A percentile compares a stretch with the other conserved stretches of the same genome.
phyloP scores from a whole-genome alignment of 495 filamentous ascomycete genomes.

The Neurospora discreta region DNA sequence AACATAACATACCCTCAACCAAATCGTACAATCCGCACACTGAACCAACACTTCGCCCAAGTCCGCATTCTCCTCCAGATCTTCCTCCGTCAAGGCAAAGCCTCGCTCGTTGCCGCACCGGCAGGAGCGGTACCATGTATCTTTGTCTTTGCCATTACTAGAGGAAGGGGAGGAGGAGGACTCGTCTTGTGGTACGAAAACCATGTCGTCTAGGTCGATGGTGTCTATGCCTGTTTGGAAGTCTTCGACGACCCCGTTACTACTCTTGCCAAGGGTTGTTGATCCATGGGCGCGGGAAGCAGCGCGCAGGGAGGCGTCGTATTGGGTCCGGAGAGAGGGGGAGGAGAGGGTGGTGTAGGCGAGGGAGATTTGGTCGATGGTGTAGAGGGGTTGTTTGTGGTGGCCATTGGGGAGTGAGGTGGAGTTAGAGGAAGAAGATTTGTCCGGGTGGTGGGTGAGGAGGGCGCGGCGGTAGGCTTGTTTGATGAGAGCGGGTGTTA shows the following conservation, averaged over 20 bases:
- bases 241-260: slow-evolving; percentile 1
- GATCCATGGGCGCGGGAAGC: slow-evolving; percentile 11
- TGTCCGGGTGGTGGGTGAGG: slow-evolving; percentile 75
- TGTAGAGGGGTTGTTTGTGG: slow-evolving; percentile 5
- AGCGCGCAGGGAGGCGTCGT: slow-evolving; percentile 42
- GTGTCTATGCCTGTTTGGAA: slow-evolving; percentile 64
- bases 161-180: too few relatives aligned
- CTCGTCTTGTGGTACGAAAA: slow-evolving; percentile 41
- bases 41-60: slow-evolving; percentile 63
- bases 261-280: too few relatives aligned
- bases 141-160: slow-evolving; percentile 6
- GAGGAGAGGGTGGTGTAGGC: slow-evolving; percentile 64
- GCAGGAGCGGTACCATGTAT: slow-evolving; percentile 57
- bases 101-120: slow-evolving; percentile 71
- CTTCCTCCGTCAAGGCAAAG: slow-evolving; percentile 55
- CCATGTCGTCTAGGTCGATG: slow-evolving; percentile 74
- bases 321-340: slow-evolving; percentile 45
- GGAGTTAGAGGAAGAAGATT: slow-evolving; percentile 20
- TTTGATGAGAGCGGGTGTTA: slow-evolving; percentile 40
- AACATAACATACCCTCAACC: slow-evolving; percentile 63
- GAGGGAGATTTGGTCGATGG: slow-evolving; percentile 68
- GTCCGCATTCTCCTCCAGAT: slow-evolving; percentile 55
- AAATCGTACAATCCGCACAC: slow-evolving; percentile 74
- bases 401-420: slow-evolving; percentile 4
- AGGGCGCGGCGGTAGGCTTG: slow-evolving; percentile 69